phyloP scores from a whole-genome alignment of 2,329 filamentous ascomycete genomes.

The Cordyceps tenuipes region DNA sequence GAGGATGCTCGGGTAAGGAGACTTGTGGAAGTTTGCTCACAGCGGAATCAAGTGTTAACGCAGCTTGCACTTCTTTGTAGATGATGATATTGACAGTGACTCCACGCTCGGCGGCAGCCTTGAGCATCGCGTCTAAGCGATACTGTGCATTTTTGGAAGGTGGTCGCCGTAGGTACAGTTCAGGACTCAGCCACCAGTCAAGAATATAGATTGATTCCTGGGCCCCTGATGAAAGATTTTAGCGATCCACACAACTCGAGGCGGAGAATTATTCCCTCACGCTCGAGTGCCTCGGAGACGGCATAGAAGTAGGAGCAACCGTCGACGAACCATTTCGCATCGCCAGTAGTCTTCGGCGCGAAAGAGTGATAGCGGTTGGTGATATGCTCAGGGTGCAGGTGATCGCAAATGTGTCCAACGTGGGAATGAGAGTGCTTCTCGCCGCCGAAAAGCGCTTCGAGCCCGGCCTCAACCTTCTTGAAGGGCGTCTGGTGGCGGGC shows the following conservation, averaged over 20 bases:
- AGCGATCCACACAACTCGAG: neutral
- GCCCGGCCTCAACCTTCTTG: constrained; percentile 34
- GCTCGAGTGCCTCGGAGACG: constrained; percentile 68
- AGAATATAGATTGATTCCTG: constrained; percentile 74
- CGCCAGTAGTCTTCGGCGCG: constrained; percentile 61
- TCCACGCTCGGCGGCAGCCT: constrained; percentile 73
- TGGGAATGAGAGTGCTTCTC: constrained; percentile 40
- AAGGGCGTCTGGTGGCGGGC: constrained; percentile 4
- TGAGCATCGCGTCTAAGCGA: constrained; percentile 73
- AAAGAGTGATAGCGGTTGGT: constrained; percentile 58
- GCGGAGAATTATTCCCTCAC: constrained; percentile 24
- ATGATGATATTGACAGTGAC: constrained; percentile 81
- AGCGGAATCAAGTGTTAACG: constrained; percentile 52
- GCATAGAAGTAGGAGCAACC: constrained; percentile 81
- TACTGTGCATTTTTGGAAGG: constrained; percentile 76
- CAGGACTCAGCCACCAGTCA: constrained; percentile 85
- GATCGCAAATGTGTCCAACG: constrained; percentile 30
- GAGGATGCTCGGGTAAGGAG: neutral
- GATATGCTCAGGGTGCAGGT: constrained; percentile 34
- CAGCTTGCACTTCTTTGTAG: constrained; percentile 84
- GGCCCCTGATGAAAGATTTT: constrained; percentile 41
- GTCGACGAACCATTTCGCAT: constrained; percentile 84
- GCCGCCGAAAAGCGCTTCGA: constrained; percentile 31
- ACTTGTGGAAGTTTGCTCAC: constrained; percentile 28
- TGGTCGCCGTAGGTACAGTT: constrained; percentile 77